Conservation (phyloP, 768 basidiomycete species). For the Albatrellus ellisii region DNA sequence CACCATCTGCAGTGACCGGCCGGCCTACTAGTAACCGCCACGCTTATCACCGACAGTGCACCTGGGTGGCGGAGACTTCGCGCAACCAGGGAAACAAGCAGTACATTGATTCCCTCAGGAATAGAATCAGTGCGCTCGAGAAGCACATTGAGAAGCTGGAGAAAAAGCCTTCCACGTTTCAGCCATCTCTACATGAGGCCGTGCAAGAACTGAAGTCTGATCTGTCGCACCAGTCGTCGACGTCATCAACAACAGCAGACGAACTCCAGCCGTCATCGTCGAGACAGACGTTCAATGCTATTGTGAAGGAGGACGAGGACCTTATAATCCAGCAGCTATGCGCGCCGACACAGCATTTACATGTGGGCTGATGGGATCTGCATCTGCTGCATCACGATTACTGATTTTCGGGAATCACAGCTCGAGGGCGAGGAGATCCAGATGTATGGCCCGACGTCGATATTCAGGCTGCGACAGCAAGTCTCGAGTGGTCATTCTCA, state of each 20-base stretch:
- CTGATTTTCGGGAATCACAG: neutral
- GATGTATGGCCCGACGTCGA: constrained; percentile 9
- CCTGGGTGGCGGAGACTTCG: constrained; percentile 20
- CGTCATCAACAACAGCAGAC: neutral
- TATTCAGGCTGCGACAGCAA: no score
- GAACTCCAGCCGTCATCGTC: neutral
- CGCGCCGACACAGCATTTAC: constrained; percentile 5
- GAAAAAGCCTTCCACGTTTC: constrained; percentile 6
- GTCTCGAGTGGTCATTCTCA: no score
- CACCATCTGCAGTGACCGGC: no score
- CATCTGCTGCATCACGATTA: constrained; percentile 1
- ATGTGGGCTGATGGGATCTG: neutral
- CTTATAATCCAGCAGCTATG: constrained; percentile 3
- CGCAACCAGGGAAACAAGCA: constrained; percentile 19
- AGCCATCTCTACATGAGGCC: no score
- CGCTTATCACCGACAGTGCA: constrained; percentile 13
- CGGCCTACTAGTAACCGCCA: neutral
- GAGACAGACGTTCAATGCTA: neutral
- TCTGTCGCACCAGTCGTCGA: no score
- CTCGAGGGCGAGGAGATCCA: neutral
- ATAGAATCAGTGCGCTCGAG: constrained; percentile 15
- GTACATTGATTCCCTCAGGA: constrained; percentile 18
- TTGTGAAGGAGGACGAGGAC: constrained; percentile 5
- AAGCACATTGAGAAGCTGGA: constrained; percentile 11
- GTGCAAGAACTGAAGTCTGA: no score